phyloP scores from a whole-genome alignment of 371 early-diverging fungal genomes.

The Batkoa obscura region DNA sequence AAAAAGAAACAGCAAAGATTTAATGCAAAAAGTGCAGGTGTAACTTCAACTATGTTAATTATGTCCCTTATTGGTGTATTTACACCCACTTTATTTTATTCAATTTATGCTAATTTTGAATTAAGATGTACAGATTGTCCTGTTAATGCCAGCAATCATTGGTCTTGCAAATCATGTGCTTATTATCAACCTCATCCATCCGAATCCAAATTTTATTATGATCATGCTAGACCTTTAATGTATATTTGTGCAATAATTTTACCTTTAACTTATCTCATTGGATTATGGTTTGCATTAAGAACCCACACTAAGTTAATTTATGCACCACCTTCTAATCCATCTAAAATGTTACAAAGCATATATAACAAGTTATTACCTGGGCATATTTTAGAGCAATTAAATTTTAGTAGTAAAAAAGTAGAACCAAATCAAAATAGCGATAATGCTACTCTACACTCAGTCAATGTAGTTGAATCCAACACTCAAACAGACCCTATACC shows the following conservation, averaged over 20 bases:
- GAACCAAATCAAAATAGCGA: neutral
- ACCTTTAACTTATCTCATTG: conserved; percentile 70
- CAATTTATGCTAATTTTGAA: conserved; percentile 62
- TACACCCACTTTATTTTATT: conserved; percentile 85
- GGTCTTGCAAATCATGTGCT: conserved; percentile 35
- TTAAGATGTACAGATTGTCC: conserved; percentile 1
- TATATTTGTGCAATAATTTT: conserved; percentile 71
- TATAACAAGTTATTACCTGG: conserved; percentile 13
- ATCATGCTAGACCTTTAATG: conserved; percentile 64
- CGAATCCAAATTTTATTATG: conserved; percentile 61
- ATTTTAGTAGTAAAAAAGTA: neutral
- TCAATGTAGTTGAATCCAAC: neutral
- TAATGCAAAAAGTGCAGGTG: conserved; percentile 85
- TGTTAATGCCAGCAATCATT: neutral
- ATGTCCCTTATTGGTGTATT: conserved; percentile 84
- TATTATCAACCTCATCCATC: conserved; percentile 47
- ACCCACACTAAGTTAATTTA: conserved; percentile 59
- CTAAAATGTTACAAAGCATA: conserved; percentile 13
- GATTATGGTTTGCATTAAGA: conserved; percentile 81
- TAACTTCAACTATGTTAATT: conserved; percentile 85
- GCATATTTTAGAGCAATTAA: conserved; percentile 6
- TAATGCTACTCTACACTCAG: no score
- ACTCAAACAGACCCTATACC: neutral
- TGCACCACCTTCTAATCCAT: conserved; percentile 11
- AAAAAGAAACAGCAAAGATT: conserved; percentile 80